Evolutionary conservation across 106 monocot species (phyloP), one percentile per base, ranked within the genome.

Genomic region (Hemerocallis citrina): DNA sequence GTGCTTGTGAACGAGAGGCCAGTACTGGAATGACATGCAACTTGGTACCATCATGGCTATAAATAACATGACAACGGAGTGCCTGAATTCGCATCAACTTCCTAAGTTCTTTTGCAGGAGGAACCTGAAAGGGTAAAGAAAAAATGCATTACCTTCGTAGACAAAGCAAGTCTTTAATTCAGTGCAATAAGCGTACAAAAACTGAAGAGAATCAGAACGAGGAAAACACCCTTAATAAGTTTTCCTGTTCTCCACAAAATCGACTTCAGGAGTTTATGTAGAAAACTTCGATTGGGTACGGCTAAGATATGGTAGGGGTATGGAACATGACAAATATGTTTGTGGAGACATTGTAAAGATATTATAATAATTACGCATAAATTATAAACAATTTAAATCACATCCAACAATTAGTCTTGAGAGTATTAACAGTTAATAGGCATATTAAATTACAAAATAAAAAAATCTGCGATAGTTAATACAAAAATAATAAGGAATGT

Each of bases 31-130:
- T 82, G 32, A 84, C 81, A 73, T 91, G 81, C 15, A 96, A 63
- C 67, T 91, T 91, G 70, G 69, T 79, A 31, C 96, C 84, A 72
- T 78, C 86, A 67, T 89, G 76, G 67, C 79, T 91, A 61, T 91
- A 91, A 37, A 91, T 54, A 49, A 77, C 84, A 79, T 87, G 84
- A 55, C 96, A 91, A 34, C 87, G 83, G 7, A 96, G 77, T 57
- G 87, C 96, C 57, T 96, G 96, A 66, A 81, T 90, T 40, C 96
- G 72, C 84, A 91, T 79, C 66, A 75, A 59, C 66, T 87, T 96
- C 58, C 90, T 66, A 49, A 96, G 73, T 70, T 84, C 96, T 56
- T 81, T 96, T 33, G 75, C 59, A 74, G 87, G 43, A 64, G 91
- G 84, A 63, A 79, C 90, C 96, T 96, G 49, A 2, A 35, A 40